A percentile compares a stretch with the other conserved stretches of the same genome.
Conservation (phyloP, 2,329 filamentous ascomycete species). For the Colletotrichum nymphaeae region DNA sequence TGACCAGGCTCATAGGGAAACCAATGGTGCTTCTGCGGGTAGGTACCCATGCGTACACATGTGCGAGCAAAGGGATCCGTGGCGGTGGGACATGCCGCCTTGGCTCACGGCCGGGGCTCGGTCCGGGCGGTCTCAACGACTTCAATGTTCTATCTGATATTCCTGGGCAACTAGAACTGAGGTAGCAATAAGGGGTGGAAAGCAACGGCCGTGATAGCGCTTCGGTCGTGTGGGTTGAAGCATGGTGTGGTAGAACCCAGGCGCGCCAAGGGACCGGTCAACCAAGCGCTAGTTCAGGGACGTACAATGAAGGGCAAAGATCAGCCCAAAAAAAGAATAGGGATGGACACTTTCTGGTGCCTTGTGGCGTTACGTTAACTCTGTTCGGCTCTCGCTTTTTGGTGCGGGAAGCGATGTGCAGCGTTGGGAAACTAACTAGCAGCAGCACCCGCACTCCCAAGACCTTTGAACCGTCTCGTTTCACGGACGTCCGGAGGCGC, state of each 20-base stretch:
- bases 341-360: slow-evolving; percentile 16
- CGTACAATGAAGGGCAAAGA: neutral
- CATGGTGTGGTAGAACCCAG: neutral
- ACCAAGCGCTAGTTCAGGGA: slow-evolving; percentile 19
- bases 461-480: slow-evolving; percentile 23
- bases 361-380: neutral
- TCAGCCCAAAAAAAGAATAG: slow-evolving; percentile 14
- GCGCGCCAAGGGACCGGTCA: slow-evolving; percentile 17
- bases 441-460: neutral
- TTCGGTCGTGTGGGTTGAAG: neutral
- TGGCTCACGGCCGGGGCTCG: slow-evolving; percentile 28
- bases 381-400: slow-evolving; percentile 32
- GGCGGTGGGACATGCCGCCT: slow-evolving; percentile 28
- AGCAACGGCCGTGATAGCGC: neutral
- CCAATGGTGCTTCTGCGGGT: slow-evolving; percentile 4
- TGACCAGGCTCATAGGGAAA: neutral
- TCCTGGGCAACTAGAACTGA: neutral
- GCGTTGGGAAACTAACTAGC: slow-evolving; percentile 23
- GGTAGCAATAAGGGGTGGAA: neutral
- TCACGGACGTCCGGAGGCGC: slow-evolving; percentile 35
- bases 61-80: slow-evolving; percentile 24
- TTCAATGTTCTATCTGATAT: neutral
- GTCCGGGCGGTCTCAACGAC: slow-evolving; percentile 20
- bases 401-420: slow-evolving; percentile 32
- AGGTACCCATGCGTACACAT: neutral